Evolutionary conservation across 176 grass and related monocot genomes (phyloP), one percentile per base, ranked within the genome.

Genomic region (Phoenix dactylifera): DNA sequence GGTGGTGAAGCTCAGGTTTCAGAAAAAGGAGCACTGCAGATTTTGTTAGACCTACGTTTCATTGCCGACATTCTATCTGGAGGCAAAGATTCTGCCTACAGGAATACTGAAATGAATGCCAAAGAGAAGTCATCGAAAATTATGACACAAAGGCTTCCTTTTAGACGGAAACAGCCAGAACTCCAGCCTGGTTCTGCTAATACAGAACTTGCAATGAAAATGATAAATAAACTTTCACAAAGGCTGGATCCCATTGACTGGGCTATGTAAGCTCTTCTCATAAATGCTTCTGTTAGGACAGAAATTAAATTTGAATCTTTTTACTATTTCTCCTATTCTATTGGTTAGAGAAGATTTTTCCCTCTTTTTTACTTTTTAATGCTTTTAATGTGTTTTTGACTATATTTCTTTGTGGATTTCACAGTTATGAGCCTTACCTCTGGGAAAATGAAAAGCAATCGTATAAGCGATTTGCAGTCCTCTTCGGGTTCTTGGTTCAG

Each of bases 361-460:
- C 6, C 16, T 6, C 25, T 59, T 65, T 59, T 23, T 74, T 54
- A 14, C 1, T 10, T 44, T 44, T 12, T 30, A 6, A 30, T 12
- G 7, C 1, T 44, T 44, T 44, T 44, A 44, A 44, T 44, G 10
- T 12, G 35, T 68, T 35, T 35, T 74, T 44, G 72, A 73, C 23
- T 53, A 22, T 74, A 18, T 82, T 50, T 77, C 18, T 74, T 51
- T 17, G 15, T 44, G 35, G 35, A 66, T 80, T 35, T 65, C 82
- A 76, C 79, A 99, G 94, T 79, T 99, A 99, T 71, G 94, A 99
- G 60, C 64, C 85, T 67, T 99, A 99, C 60, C 62, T 99, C 18
- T 93, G 94, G 94, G 88, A 93, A 85, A 99, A 99, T 63, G 94
- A 99, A 85, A 92, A 99, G 74, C 94, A 99, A 76, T 99, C 85